Base-by-base conservation (phyloP, 805 yeast genomes). In the Pachysolen tannophilus region DNA sequence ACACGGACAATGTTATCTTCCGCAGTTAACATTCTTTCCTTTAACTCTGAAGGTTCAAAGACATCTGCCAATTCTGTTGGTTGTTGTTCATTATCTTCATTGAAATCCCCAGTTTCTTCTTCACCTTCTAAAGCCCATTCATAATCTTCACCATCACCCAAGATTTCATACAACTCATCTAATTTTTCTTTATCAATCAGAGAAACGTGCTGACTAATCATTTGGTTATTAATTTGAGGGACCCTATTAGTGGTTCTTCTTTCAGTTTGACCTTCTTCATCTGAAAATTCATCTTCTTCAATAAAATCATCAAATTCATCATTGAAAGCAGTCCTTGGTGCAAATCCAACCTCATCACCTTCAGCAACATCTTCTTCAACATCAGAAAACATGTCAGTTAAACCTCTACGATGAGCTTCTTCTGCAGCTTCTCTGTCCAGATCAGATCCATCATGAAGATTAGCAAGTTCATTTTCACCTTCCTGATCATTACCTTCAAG, bases 281-380 rank as follows among this genome's bases (percentile, higher is more conserved):
- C 97, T 7, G 94, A 84, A 50, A 82, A 82, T 55, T 88, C 97
- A 58, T 92, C 98, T 42, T 90, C 97, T 59, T 90, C 98, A 47
- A 92, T 92, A 61, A 92, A 92, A 53, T 88, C 98, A 55, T 87
- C 98, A 48, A 90, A 77, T 57, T 92, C 97, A 52, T 87, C 95
- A 44, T 76, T 58, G 58, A 37, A 53, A 41, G 52, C 53, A 11
- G 43, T 60, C 24, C 58, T 24, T 59, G 61, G 6, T 46, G 58
- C 37, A 20, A 42, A 36, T 16, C 35, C 25, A 14, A 32, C 38
- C 3, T 38, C 43, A 5, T 40, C 50, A 15, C 46, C 56, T 10
- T 49, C 60, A n/a, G n/a, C n/a, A n/a, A n/a, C n/a, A 13, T 49
- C 58, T 8, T 49, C 63, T 38, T 60, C 72, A 23, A 69, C 75